Conservation (phyloP, 768 basidiomycete species). For the Tylopilus plumbeoviolaceoides region DNA sequence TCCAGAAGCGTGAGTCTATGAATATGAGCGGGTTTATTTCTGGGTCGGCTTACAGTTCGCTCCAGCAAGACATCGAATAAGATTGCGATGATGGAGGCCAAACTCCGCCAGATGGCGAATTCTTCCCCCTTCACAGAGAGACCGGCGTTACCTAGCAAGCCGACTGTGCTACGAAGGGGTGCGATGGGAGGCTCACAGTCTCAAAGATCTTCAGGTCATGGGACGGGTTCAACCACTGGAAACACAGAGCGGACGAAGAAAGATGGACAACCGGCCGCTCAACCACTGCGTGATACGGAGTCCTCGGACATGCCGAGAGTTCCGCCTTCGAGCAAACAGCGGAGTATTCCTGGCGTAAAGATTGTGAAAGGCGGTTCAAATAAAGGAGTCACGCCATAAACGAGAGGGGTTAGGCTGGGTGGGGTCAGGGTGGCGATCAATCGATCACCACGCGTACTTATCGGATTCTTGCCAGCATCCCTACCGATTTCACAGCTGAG, state of each 20-base stretch:
- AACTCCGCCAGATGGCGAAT: slow-evolving; percentile 73
- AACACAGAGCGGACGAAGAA: slow-evolving; percentile 1
- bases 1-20: slow-evolving; percentile 42
- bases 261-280: not conserved
- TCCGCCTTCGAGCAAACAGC: slow-evolving; percentile 19
- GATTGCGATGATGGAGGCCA: slow-evolving; percentile 96
- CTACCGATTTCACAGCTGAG: slow-evolving; percentile 4
- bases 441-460: not conserved
- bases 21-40: not conserved
- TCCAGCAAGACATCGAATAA: slow-evolving; percentile 70
- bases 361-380: slow-evolving; percentile 24
- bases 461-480: not conserved
- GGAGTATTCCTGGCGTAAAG: slow-evolving; percentile 32
- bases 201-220: not conserved
- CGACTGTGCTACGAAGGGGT: slow-evolving; percentile 1
- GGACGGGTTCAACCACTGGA: not conserved
- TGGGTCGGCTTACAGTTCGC: slow-evolving; percentile 6
- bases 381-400: slow-evolving; percentile 12
- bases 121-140: slow-evolving; percentile 19
- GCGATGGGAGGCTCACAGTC: not conserved
- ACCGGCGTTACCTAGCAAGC: slow-evolving; percentile 23
- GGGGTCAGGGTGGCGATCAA: not conserved
- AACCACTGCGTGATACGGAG: slow-evolving; percentile 5
- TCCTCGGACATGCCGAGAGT: slow-evolving; percentile 14
- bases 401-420: slow-evolving; percentile 1